Evolutionary conservation across 1,284 basidiomycete genomes (phyloP).

Genomic region (Retiboletus flavoniger): DNA sequence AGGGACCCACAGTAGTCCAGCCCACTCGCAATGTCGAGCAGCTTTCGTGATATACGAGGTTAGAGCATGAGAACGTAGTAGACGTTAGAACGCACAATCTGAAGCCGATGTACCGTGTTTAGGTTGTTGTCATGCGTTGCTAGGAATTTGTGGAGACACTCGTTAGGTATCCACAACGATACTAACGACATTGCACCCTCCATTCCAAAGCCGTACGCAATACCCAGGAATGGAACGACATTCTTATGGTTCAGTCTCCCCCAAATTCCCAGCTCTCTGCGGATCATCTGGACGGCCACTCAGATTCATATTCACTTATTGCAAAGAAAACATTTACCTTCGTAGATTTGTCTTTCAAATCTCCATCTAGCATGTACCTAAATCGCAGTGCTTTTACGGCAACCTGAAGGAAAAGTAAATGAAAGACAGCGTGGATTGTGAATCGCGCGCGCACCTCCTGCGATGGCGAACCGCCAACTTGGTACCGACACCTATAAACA

Average conservation of each 20-base stretch:
- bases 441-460: background rate
- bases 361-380: background rate
- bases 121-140: background rate
- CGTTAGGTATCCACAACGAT: constrained; percentile 10
- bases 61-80: background rate
- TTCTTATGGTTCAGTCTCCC: too few species aligned
- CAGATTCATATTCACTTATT: background rate
- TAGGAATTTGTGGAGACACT: background rate
- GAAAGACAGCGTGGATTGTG: too few species aligned
- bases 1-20: background rate
- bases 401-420: constrained; percentile 3
- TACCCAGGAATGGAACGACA: too few species aligned
- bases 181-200: constrained; percentile 5
- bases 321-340: background rate
- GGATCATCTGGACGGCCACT: background rate
- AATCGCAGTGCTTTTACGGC: constrained; percentile 19
- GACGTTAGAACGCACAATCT: constrained; percentile 4
- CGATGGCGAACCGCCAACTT: background rate
- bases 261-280: constrained; percentile 8
- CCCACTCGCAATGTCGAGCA: constrained; percentile 1
- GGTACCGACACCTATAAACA: constrained; percentile 10
- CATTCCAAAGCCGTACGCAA: constrained; percentile 15
- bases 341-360: background rate
- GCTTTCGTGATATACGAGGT: background rate
- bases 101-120: background rate